Evolutionary conservation across 306 rosid genomes (phyloP).

Genomic region (Quercus agrifolia): DNA sequence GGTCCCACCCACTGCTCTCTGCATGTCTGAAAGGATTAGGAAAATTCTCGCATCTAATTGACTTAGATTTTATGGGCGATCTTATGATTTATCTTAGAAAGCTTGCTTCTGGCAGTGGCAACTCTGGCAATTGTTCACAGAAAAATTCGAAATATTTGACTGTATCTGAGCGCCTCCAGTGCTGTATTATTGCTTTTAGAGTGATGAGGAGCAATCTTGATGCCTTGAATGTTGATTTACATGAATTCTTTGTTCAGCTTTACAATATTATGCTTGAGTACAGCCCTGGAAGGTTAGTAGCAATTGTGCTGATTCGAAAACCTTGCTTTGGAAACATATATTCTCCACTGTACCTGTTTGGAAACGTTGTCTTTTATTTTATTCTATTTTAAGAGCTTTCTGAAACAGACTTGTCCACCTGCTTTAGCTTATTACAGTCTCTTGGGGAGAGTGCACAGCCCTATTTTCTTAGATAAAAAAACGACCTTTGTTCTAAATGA

Average conservation of each 20-base stretch:
- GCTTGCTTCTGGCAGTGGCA: slow-evolving; percentile 64
- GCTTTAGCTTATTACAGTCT: no score
- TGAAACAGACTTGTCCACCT: no score
- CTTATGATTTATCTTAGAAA: slow-evolving; percentile 68
- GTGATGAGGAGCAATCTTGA: slow-evolving; percentile 94
- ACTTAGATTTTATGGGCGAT: slow-evolving; percentile 89
- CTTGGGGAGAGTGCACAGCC: background rate
- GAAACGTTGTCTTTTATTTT: background rate
- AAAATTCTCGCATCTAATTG: slow-evolving; percentile 83
- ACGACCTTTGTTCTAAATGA: background rate
- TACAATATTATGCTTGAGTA: slow-evolving; percentile 88
- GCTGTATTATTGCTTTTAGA: slow-evolving; percentile 94
- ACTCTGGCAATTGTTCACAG: slow-evolving; percentile 35
- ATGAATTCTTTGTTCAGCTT: slow-evolving; percentile 82
- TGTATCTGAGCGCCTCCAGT: slow-evolving; percentile 81
- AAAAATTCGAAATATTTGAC: slow-evolving; percentile 51
- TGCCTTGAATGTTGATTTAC: slow-evolving; percentile 91
- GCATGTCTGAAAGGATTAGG: slow-evolving; percentile 91
- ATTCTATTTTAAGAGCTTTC: no score
- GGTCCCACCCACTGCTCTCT: slow-evolving; percentile 68
- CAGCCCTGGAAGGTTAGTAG: slow-evolving; percentile 88
- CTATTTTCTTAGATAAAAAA: background rate
- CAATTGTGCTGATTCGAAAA: background rate
- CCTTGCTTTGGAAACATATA: background rate
- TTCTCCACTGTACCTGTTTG: background rate